Evolutionary conservation across 106 monocot genomes (phyloP), one percentile per base, ranked within the genome.

Genomic region (Dioscorea alata): DNA sequence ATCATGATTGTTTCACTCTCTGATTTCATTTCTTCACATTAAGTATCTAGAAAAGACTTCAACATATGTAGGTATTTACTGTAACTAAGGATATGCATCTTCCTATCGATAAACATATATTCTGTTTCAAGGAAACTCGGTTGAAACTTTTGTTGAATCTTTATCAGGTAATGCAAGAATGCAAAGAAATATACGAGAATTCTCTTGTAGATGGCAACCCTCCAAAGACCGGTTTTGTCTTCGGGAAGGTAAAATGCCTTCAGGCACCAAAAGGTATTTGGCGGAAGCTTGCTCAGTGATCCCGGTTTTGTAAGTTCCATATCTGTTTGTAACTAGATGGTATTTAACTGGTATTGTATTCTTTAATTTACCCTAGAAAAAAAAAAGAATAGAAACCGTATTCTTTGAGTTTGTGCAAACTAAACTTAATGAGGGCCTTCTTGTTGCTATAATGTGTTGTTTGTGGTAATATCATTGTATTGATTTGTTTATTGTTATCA

Each of bases 101-200:
- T 42, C 6, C 9, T 42, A 8, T 0, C 6, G 5, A 42, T n/a
- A n/a, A 0, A 42, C 42, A 42, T 42, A 42, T 42, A 5, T 5
- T 42, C 0, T 42, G 42, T 42, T 42, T 42, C 7, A 34, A 42
- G 6, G 10, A 42, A 42, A 8, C 42, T 42, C 7, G 34, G 34
- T 34, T 34, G 18, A 53, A 13, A 53, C 14, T 13, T 2, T 53
- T 16, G 4, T 18, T 53, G 13, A 53, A 53, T 53, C 18, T 79
- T 75, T 51, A 63, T 70, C 81, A 99, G 97, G 97, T 99, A 63
- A 77, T 90, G 35, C 89, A 90, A 77, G 97, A 93, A 54, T 92
- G 92, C 77, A 99, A 87, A 85, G 87, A 90, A 58, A 93, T 99
- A 49, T 99, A 87, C 48, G 97, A 99, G 73, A 81, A 87, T 59